Conservation (phyloP, 345 rosid genomes). For the Rhodamnia rubescens region DNA sequence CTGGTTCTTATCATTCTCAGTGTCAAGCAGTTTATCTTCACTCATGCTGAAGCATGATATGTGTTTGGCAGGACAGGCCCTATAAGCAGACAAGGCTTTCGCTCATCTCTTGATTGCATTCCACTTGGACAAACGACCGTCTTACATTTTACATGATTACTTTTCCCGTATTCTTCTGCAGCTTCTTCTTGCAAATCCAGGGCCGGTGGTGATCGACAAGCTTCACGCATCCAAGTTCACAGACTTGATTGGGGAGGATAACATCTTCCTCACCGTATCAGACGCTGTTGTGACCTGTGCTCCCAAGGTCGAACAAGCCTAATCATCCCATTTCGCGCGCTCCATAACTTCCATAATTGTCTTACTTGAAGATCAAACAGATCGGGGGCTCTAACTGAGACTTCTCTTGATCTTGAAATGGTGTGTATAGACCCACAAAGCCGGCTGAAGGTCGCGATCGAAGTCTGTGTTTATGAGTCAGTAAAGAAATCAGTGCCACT, state of each 20-base stretch:
- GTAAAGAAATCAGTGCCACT: background rate
- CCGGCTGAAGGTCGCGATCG: background rate
- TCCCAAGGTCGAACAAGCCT: background rate
- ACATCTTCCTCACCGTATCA: conserved; percentile 59
- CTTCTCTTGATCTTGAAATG: background rate
- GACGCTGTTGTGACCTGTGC: conserved; percentile 51
- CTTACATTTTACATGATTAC: background rate
- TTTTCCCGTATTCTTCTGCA: conserved; percentile 4
- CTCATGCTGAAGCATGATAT: background rate
- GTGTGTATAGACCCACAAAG: background rate
- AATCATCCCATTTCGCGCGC: background rate
- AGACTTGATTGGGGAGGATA: conserved; percentile 41
- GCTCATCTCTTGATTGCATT: background rate
- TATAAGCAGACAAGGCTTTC: background rate
- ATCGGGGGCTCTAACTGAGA: background rate
- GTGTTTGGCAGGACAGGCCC: background rate
- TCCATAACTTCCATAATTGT: background rate
- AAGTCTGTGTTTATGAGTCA: background rate
- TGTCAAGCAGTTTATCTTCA: background rate
- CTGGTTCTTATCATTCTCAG: background rate
- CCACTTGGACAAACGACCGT: background rate
- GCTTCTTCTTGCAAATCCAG: conserved; percentile 76
- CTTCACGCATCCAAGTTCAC: conserved; percentile 44
- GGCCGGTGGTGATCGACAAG: conserved; percentile 57
- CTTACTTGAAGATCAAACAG: background rate